These are phyloP conservation scores for Hanseniaspora occidentalis DNA, from an alignment of 805 yeast species.

Conservation along the genomic window DNA sequence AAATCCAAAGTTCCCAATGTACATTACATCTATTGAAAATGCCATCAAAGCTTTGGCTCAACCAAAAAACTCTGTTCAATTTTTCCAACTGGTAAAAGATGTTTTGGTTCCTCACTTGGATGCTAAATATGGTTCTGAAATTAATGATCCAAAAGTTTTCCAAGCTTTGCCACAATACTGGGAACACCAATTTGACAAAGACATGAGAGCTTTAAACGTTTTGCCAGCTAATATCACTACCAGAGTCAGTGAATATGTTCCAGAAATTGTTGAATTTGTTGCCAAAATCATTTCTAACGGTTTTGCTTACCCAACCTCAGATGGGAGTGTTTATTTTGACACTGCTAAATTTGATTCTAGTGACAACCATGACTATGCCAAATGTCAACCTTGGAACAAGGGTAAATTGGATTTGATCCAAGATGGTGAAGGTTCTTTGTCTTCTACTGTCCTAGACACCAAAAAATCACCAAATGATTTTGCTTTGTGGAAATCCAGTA, in stretches of 20 bases:
- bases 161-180: constrained; percentile 73
- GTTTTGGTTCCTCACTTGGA: constrained; percentile 68
- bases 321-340: constrained; percentile 95
- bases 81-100: constrained; percentile 46
- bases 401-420: constrained; percentile 74
- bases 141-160: constrained; percentile 79
- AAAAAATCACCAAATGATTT: constrained; percentile 76
- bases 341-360: constrained; percentile 66
- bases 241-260: constrained; percentile 89
- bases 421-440: constrained; percentile 90
- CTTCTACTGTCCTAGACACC: constrained; percentile 33
- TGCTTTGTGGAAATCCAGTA: constrained; percentile 93
- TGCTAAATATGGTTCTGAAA: constrained; percentile 53
- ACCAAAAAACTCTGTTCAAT: constrained; percentile 24
- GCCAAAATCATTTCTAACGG: constrained; percentile 64
- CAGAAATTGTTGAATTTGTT: constrained; percentile 79
- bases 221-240: constrained; percentile 77
- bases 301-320: constrained; percentile 68
- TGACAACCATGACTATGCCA: constrained; percentile 76
- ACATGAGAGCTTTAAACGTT: constrained; percentile 78
- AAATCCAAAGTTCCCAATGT: constrained; percentile 84
- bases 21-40: constrained; percentile 51
- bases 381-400: constrained; percentile 96
- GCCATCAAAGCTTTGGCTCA: constrained; percentile 28
- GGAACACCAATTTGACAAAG: constrained; percentile 76